Percentiles rank a stretch among this genome's conserved stretches.
phyloP scores from a whole-genome alignment of 2,329 filamentous ascomycete genomes.

The Verruconis gallopava region DNA sequence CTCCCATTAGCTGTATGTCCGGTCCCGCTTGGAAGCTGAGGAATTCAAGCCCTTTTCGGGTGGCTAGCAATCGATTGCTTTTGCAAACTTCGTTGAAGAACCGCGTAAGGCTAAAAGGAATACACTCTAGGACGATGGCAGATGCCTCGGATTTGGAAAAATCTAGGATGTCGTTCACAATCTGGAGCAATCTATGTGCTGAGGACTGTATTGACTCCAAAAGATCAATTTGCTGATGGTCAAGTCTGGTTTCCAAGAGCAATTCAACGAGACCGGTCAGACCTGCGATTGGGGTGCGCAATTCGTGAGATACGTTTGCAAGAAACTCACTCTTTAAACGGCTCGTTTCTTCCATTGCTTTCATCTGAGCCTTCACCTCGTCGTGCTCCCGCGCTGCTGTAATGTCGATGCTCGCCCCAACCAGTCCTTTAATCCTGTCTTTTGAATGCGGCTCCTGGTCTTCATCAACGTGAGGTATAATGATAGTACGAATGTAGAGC shows the following conservation, averaged over 20 bases:
- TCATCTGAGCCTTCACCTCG: no score
- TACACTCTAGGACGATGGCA: constrained; percentile 43
- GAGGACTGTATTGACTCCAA: constrained; percentile 94
- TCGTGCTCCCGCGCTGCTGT: no score
- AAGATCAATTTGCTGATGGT: constrained; percentile 94
- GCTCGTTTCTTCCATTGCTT: constrained; percentile 53
- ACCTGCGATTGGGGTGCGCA: constrained; percentile 92
- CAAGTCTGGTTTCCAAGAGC: constrained; percentile 83
- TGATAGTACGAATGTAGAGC: no score
- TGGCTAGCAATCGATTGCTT: no score
- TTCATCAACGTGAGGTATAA: no score
- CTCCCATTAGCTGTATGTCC: background rate
- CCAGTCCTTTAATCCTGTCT: no score
- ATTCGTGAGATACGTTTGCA: constrained; percentile 98
- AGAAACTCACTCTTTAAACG: constrained; percentile 85
- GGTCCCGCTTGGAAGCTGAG: constrained; percentile 24
- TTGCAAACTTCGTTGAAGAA: constrained; percentile 35
- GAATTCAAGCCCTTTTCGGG: constrained; percentile 38
- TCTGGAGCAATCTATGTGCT: constrained; percentile 88
- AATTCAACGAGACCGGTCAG: constrained; percentile 98
- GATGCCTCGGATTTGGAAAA: constrained; percentile 73
- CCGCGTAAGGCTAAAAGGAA: constrained; percentile 36
- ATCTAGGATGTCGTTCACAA: constrained; percentile 71
- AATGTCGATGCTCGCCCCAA: no score
- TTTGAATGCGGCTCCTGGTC: no score